Evolutionary conservation across 305 asterid species (phyloP).

Genomic region (Nicotiana rustica): DNA sequence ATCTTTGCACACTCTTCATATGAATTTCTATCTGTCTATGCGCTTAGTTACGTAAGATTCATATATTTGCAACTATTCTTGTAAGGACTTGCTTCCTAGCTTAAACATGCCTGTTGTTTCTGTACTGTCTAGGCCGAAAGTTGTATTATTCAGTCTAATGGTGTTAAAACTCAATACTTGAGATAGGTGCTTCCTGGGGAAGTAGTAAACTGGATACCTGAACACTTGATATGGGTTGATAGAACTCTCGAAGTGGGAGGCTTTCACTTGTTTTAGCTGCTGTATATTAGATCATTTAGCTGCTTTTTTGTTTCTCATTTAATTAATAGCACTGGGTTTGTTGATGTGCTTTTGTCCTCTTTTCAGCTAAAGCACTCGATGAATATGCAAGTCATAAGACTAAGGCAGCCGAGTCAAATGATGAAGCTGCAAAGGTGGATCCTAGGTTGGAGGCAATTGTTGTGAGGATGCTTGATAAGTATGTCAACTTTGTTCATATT

Average conservation of each 20-base stretch:
- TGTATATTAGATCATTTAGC: background rate
- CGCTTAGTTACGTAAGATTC: background rate
- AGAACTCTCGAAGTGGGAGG: background rate
- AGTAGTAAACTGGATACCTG: background rate
- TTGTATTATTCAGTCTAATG: background rate
- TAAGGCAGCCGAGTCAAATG: slow-evolving; percentile 78
- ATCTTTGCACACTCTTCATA: background rate
- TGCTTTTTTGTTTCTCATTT: slow-evolving; percentile 16
- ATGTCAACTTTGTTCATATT: slow-evolving; percentile 42
- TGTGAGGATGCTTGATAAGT: slow-evolving; percentile 89
- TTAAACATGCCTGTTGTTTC: background rate
- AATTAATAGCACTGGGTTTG: background rate
- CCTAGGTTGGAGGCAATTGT: slow-evolving; percentile 95
- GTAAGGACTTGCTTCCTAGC: slow-evolving; percentile 13
- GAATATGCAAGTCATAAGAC: slow-evolving; percentile 87
- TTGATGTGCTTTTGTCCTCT: slow-evolving; percentile 26
- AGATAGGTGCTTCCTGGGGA: slow-evolving; percentile 26
- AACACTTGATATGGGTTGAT: background rate
- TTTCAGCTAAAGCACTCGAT: slow-evolving; percentile 84
- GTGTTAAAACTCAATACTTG: background rate
- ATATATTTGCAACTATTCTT: background rate
- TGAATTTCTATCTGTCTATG: background rate
- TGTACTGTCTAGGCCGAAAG: background rate
- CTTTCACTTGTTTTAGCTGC: slow-evolving; percentile 15
- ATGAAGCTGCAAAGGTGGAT: slow-evolving; percentile 67